phyloP scores from a whole-genome alignment of 2,329 filamentous ascomycete genomes.

The Blastomyces emzantsi region DNA sequence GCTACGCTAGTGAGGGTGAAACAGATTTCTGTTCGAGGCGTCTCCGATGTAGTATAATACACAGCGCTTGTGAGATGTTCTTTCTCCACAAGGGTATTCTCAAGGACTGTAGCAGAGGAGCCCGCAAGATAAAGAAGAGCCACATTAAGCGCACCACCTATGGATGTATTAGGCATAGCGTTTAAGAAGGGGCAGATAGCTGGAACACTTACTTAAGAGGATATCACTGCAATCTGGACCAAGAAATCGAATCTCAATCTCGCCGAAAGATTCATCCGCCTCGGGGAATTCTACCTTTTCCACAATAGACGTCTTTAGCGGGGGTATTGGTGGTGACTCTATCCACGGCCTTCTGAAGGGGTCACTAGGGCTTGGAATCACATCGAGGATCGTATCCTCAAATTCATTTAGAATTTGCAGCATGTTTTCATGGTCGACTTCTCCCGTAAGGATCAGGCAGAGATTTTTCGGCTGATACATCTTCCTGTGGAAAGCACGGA shows the following conservation, averaged over 20 bases:
- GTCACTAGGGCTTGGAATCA: constrained; percentile 64
- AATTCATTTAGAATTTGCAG: constrained; percentile 77
- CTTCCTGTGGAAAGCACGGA: constrained; percentile 85
- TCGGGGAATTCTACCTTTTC: constrained; percentile 87
- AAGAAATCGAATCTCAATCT: constrained; percentile 77
- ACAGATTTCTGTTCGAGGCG: constrained; percentile 75
- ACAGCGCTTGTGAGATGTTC: constrained; percentile 86
- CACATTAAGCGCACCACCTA: constrained; percentile 64
- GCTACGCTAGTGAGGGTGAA: constrained; percentile 80
- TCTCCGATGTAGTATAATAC: constrained; percentile 65
- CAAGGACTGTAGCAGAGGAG: constrained; percentile 83
- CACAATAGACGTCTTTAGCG: constrained; percentile 61
- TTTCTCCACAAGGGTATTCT: constrained; percentile 86
- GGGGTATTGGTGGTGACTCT: constrained; percentile 69
- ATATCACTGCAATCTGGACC: constrained; percentile 72
- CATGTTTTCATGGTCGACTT: constrained; percentile 74
- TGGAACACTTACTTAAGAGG: constrained; percentile 41
- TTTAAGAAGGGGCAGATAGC: constrained; percentile 5
- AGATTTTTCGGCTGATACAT: constrained; percentile 99
- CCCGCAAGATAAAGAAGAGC: constrained; percentile 81
- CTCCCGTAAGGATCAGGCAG: constrained; percentile 83
- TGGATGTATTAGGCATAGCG: constrained; percentile 6
- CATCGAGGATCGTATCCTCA: constrained; percentile 73
- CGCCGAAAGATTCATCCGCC: constrained; percentile 88
- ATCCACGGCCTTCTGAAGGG: constrained; percentile 86